Conservation (phyloP, 2,329 filamentous ascomycete genomes). For the Metarhizium anisopliae region DNA sequence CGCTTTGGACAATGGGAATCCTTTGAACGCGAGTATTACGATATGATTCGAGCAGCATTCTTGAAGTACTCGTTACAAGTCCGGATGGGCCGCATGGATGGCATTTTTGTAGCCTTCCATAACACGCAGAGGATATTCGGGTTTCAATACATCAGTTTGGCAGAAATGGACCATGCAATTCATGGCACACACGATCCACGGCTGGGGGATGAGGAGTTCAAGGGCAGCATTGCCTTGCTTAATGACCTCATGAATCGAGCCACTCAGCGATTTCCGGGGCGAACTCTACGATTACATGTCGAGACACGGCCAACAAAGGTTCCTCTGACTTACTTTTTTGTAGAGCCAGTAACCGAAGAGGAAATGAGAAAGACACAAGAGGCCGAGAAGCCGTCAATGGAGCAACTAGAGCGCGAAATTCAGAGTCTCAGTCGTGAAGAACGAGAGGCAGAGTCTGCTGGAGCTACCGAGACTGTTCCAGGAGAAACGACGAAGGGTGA, state of each 20-base stretch:
- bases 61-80: constrained; percentile 96
- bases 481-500: constrained; percentile 12
- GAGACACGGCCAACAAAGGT: constrained; percentile 57
- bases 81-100: constrained; percentile 96
- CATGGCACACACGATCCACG: constrained; percentile 62
- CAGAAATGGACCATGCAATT: constrained; percentile 84
- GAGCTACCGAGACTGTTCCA: constrained; percentile 11
- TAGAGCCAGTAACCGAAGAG: constrained; percentile 67
- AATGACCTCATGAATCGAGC: constrained; percentile 73
- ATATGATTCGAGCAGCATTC: constrained; percentile 92
- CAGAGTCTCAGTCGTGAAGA: constrained; percentile 36
- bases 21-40: constrained; percentile 90
- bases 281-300: constrained; percentile 71
- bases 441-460: constrained; percentile 14
- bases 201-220: constrained; percentile 80
- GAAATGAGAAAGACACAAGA: constrained; percentile 68
- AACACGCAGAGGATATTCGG: constrained; percentile 94
- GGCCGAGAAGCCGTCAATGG: constrained; percentile 52
- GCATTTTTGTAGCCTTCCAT: constrained; percentile 94
- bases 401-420: constrained; percentile 58
- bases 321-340: constrained; percentile 81
- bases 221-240: constrained; percentile 66
- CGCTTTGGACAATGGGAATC: constrained; percentile 77
- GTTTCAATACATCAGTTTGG: constrained; percentile 84
- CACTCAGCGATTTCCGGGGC: constrained; percentile 63